A percentile compares a stretch with the other conserved stretches of the same genome.
Evolutionary conservation across 768 basidiomycete species (phyloP).

Genomic region (Atractiella rhizophila): DNA sequence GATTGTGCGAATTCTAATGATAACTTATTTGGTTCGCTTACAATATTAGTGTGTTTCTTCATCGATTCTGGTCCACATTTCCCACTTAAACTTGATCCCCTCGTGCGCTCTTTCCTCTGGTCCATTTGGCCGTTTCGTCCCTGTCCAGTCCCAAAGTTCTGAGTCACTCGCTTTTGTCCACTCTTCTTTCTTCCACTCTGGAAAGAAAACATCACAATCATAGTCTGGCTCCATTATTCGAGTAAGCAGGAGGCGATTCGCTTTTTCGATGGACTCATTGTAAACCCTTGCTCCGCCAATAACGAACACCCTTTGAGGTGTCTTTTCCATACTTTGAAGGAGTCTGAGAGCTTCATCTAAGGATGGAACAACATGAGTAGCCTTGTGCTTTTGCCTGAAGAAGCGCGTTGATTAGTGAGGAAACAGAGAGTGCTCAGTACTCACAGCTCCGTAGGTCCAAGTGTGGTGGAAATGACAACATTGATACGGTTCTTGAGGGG

Average conservation of each 20-base stretch:
- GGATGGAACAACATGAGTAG: neutral
- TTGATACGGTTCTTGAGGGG: conserved; percentile 56
- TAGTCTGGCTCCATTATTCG: conserved; percentile 47
- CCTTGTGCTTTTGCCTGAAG: neutral
- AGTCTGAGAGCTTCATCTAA: neutral
- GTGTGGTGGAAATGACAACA: conserved; percentile 43
- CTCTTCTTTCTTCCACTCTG: conserved; percentile 30
- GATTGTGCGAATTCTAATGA: too few relatives aligned
- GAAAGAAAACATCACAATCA: conserved; percentile 67
- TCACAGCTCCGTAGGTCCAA: neutral
- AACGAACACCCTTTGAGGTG: conserved; percentile 39
- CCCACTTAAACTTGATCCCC: conserved; percentile 62
- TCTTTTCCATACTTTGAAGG: neutral
- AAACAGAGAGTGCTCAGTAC: neutral
- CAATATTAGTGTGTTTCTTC: too few relatives aligned
- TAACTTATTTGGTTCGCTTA: too few relatives aligned
- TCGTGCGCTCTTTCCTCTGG: conserved; percentile 42
- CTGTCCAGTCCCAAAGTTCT: conserved; percentile 50
- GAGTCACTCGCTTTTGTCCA: conserved; percentile 40
- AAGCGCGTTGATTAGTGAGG: neutral
- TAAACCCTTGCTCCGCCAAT: conserved; percentile 85
- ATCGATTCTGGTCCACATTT: conserved; percentile 78
- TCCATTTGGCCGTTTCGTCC: conserved; percentile 49
- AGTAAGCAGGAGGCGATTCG: conserved; percentile 68
- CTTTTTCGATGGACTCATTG: conserved; percentile 37